These are phyloP conservation scores for Chlamydomonas reinhardtii DNA, from an alignment of 163 green algal genomes.

Conservation along the genomic window DNA sequence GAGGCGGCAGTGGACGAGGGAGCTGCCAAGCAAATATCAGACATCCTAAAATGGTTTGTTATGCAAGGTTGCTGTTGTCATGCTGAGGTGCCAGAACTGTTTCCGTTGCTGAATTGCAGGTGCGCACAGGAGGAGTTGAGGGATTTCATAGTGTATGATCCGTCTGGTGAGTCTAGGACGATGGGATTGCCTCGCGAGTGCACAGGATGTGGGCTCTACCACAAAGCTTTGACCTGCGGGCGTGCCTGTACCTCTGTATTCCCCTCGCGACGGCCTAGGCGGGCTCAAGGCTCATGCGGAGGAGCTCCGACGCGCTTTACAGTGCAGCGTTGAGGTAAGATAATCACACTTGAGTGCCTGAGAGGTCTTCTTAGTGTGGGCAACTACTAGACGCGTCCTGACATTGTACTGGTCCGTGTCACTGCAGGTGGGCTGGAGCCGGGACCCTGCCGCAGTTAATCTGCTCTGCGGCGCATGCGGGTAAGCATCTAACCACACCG, in stretches of 20 bases:
- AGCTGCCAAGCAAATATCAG: conserved; percentile 6
- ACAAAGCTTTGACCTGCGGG: too few species aligned
- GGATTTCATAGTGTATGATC: conserved; percentile 24
- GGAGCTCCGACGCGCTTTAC: neutral
- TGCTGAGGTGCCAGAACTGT: neutral
- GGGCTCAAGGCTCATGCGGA: neutral
- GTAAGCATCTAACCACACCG: neutral
- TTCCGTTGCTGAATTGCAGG: neutral
- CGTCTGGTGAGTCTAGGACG: neutral
- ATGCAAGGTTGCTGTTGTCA: neutral
- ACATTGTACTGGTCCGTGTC: too few species aligned
- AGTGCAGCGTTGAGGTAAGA: conserved; percentile 7
- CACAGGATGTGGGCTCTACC: too few species aligned
- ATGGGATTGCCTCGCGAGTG: too few species aligned
- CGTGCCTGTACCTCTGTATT: too few species aligned
- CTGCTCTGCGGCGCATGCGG: neutral
- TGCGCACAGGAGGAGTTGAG: neutral
- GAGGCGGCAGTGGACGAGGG: neutral
- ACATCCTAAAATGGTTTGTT: conserved; percentile 26
- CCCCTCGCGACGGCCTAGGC: neutral
- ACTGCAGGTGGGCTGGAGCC: neutral
- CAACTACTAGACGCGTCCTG: too few species aligned
- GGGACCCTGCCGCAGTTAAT: too few species aligned
- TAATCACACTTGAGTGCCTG: too few species aligned
- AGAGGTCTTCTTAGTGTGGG: too few species aligned